Evolutionary conservation across 2,329 filamentous ascomycete species (phyloP).

Genomic region (Microsporum audouinii): DNA sequence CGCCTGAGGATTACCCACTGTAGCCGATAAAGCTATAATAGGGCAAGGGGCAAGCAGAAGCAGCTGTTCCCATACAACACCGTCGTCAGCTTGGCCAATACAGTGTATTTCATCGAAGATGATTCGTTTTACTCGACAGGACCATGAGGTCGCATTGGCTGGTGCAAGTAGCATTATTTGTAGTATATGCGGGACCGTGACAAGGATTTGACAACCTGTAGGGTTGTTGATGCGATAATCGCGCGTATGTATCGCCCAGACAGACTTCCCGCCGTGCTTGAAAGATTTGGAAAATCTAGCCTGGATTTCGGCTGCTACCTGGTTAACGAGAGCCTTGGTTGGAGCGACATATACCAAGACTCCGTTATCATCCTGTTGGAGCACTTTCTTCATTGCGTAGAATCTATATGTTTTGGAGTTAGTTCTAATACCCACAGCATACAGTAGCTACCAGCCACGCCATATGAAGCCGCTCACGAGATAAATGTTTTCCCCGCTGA

Average conservation of each 20-base stretch:
- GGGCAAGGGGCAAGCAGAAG: slow-evolving; percentile 62
- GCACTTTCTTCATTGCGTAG: slow-evolving; percentile 68
- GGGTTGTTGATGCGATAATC: slow-evolving; percentile 66
- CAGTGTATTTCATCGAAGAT: slow-evolving; percentile 77
- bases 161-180: slow-evolving; percentile 65
- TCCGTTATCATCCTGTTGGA: slow-evolving; percentile 56
- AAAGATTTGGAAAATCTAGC: slow-evolving; percentile 60
- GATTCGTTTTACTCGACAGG: slow-evolving; percentile 57
- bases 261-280: slow-evolving; percentile 50
- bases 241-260: slow-evolving; percentile 69
- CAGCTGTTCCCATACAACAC: slow-evolving; percentile 67
- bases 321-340: slow-evolving; percentile 71
- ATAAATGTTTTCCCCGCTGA: slow-evolving; percentile 77
- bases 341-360: slow-evolving; percentile 70
- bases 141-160: slow-evolving; percentile 55
- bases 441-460: background rate
- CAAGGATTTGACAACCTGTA: slow-evolving; percentile 59
- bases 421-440: background rate
- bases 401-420: slow-evolving; percentile 36
- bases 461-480: slow-evolving; percentile 30
- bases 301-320: slow-evolving; percentile 69
- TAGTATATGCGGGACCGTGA: slow-evolving; percentile 66
- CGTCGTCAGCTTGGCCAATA: slow-evolving; percentile 65
- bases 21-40: slow-evolving; percentile 68
- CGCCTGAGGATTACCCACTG: slow-evolving; percentile 61